phyloP scores from a whole-genome alignment of 805 yeast species.

The Blastobotrys attinorum region DNA sequence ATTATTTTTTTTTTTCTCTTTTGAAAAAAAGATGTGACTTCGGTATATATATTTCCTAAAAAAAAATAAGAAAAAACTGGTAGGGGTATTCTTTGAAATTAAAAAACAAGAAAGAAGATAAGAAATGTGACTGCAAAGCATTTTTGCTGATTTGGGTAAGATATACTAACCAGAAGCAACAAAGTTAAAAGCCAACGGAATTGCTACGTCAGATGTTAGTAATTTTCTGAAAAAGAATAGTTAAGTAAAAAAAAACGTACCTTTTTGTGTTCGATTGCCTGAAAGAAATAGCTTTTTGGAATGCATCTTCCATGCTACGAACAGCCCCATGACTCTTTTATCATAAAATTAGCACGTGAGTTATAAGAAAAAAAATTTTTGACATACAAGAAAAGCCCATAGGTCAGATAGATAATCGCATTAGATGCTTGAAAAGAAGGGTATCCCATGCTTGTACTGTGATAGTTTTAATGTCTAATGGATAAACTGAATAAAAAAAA shows the following conservation, averaged over 20 bases:
- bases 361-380: constrained; percentile 6
- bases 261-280: constrained; percentile 73
- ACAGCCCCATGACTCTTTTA: constrained; percentile 39
- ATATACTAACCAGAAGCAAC: constrained; percentile 75
- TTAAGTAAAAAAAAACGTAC: constrained; percentile 23
- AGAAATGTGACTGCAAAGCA: background rate
- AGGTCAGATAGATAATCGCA: constrained; percentile 56
- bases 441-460: constrained; percentile 32
- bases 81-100: background rate
- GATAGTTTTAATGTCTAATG: background rate
- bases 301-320: constrained; percentile 51
- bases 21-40: no score
- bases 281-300: constrained; percentile 54
- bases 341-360: background rate
- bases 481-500: background rate
- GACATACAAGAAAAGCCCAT: constrained; percentile 40
- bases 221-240: background rate
- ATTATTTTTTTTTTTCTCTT: background rate
- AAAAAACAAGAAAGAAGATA: background rate
- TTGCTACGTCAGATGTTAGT: constrained; percentile 15
- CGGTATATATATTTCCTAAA: no score
- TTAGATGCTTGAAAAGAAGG: constrained; percentile 49
- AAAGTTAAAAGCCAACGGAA: constrained; percentile 80
- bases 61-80: background rate
- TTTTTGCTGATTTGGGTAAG: background rate